Evolutionary conservation across 768 basidiomycete species (phyloP), one percentile per base, ranked within the genome.

Genomic region (Russula abietina): DNA sequence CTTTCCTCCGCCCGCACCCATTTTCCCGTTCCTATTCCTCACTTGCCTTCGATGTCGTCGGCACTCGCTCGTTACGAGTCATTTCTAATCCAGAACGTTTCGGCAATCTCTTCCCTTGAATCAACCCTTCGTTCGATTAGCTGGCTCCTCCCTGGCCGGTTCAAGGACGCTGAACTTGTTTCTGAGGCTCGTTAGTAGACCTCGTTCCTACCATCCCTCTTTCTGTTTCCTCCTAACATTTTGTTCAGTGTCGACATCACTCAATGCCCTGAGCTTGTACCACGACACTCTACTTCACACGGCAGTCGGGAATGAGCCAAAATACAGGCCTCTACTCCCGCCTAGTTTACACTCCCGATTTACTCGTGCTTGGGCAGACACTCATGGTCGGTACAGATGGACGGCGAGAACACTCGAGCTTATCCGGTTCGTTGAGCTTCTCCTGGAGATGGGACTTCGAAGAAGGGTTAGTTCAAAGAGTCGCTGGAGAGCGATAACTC

Each of bases 81-180:
- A 30, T 90, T 93, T 70, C 80, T 97, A 63, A 77, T 97, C 61
- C 81, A 86, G 60, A 97, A 98, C 75, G 85, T 90, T 26, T 85
- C 87, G 2, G 86, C 90, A 24, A 90, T 98, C 55, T 86, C 89
- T 22, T 83, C 86, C n/a, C 76, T 98, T 68, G 96, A 98, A 74
- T 92, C 89, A 19, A 85, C 89, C 30, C 75, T 98, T 66, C 81
- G 93, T 67, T 94, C 93, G 43, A 76, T 98, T 61, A 94, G 93
- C 51, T 98, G 95, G 94, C 86, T 98, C 69, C 77, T 98, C 49
- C 96, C 96, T 49, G 95, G 95, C 64, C 83, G 94, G 67, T 98
- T 98, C 82, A 93, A 93, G 75, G 95, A 98, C 80, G 93, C 94
- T 51, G 95, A 98, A 73, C 78, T 98, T 55, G 94, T 91, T 63